Conservation (phyloP, 2,329 filamentous ascomycete species). For the Verticillium klebahnii region DNA sequence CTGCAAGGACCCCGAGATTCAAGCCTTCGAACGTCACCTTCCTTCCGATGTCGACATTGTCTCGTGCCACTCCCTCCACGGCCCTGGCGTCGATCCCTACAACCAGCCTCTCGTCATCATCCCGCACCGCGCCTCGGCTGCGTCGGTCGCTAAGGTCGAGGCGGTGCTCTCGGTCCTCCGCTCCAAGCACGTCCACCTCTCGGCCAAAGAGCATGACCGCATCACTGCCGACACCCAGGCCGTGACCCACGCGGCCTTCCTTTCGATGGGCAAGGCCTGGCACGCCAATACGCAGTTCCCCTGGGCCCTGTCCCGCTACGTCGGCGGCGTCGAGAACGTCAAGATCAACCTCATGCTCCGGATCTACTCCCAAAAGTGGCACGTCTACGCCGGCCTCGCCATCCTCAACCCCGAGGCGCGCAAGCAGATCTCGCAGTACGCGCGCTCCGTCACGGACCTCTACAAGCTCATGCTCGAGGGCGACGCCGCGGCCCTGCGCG, state of each 20-base stretch:
- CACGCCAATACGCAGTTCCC: slow-evolving; percentile 92
- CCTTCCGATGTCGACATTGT: slow-evolving; percentile 88
- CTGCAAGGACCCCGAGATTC: slow-evolving; percentile 95
- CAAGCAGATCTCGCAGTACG: slow-evolving; percentile 91
- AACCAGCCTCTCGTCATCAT: slow-evolving; percentile 93
- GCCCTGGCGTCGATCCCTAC: slow-evolving; percentile 80
- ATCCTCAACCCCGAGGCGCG: slow-evolving; percentile 93
- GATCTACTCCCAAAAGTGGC: slow-evolving; percentile 99
- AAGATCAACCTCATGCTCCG: slow-evolving; percentile 98
- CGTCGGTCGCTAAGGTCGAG: slow-evolving; percentile 74
- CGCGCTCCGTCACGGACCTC: slow-evolving; percentile 83
- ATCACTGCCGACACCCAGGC: slow-evolving; percentile 98
- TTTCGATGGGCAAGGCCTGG: slow-evolving; percentile 98
- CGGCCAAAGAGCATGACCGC: slow-evolving; percentile 83
- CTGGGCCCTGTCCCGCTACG: slow-evolving; percentile 93
- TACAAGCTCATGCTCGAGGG: slow-evolving; percentile 97
- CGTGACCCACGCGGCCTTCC: slow-evolving; percentile 93
- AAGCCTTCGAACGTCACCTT: slow-evolving; percentile 84
- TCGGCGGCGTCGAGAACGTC: slow-evolving; percentile 97
- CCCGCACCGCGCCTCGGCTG: slow-evolving; percentile 80
- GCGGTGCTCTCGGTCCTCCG: slow-evolving; percentile 75
- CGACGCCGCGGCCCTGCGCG: slow-evolving; percentile 67
- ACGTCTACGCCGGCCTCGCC: slow-evolving; percentile 95
- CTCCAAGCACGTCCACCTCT: slow-evolving; percentile 83
- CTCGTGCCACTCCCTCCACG: slow-evolving; percentile 94